Evolutionary conservation across 352 stramenopile genomes (phyloP).

Genomic region (Lagenidium sp.): DNA sequence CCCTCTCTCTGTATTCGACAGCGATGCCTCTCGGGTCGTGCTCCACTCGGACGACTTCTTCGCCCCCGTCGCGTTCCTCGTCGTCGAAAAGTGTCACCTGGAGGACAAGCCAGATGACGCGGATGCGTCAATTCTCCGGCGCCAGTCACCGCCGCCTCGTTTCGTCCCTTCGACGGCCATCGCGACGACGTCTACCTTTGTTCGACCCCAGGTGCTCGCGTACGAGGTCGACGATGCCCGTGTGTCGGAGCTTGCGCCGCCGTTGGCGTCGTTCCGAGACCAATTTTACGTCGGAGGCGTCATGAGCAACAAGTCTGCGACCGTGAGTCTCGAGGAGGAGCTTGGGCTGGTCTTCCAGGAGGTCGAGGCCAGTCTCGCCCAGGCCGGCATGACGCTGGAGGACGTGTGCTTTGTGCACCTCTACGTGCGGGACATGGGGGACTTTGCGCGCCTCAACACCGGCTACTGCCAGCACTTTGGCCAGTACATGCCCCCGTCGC

Average conservation of each 20-base stretch:
- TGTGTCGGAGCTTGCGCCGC: neutral
- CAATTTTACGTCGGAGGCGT: constrained; percentile 60
- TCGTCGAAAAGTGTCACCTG: constrained; percentile 85
- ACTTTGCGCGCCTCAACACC: constrained; percentile 91
- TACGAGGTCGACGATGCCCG: neutral
- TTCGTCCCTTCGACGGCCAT: constrained; percentile 8
- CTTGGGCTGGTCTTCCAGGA: constrained; percentile 47
- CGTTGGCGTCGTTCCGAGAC: constrained; percentile 38
- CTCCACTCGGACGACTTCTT: constrained; percentile 90
- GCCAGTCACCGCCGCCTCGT: constrained; percentile 11
- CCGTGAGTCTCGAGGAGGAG: constrained; percentile 48
- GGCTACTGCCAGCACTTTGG: constrained; percentile 92
- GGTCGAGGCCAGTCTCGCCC: constrained; percentile 18
- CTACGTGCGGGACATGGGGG: constrained; percentile 92
- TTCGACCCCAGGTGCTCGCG: neutral
- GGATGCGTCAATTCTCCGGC: neutral
- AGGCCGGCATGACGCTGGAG: constrained; percentile 47
- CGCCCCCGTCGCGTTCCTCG: constrained; percentile 89
- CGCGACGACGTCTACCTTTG: neutral
- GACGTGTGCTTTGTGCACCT: constrained; percentile 96
- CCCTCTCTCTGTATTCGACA: constrained; percentile 12
- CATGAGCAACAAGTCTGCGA: constrained; percentile 25
- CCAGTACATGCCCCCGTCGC: constrained; percentile 66
- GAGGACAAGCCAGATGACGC: constrained; percentile 76
- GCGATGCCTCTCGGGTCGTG: constrained; percentile 89